Percentiles rank a stretch among this genome's conserved stretches.
These are phyloP conservation scores for Candida oleophila DNA, from an alignment of 805 yeast genomes.

Conservation along the genomic window DNA sequence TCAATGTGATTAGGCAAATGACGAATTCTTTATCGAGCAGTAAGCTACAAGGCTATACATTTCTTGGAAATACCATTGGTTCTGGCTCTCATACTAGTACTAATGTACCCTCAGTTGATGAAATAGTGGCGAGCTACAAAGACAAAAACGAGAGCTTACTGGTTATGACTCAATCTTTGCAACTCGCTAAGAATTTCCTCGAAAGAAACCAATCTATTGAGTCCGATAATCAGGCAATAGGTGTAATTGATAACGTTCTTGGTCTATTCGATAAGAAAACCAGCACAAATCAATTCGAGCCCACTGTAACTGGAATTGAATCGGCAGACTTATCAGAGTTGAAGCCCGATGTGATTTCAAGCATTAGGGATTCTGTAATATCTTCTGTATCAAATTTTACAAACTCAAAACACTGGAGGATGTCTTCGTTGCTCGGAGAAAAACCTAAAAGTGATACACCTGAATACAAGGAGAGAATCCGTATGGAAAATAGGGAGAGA, in stretches of 20 bases:
- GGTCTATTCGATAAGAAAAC: slow-evolving; percentile 12
- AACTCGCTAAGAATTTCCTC: slow-evolving; percentile 31
- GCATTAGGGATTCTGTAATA: slow-evolving; percentile 18
- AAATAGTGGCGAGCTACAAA: slow-evolving; percentile 21
- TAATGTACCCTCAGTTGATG: slow-evolving; percentile 14
- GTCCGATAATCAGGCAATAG: slow-evolving; percentile 18
- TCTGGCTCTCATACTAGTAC: slow-evolving; percentile 11
- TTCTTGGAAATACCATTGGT: slow-evolving; percentile 7
- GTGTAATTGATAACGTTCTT: slow-evolving; percentile 24
- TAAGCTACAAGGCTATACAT: slow-evolving; percentile 5
- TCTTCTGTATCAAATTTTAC: slow-evolving; percentile 25
- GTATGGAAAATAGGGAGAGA: slow-evolving; percentile 70
- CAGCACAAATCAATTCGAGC: not conserved
- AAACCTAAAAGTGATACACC: slow-evolving; percentile 28
- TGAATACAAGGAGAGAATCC: slow-evolving; percentile 54
- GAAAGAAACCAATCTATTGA: slow-evolving; percentile 12
- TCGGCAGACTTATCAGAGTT: slow-evolving; percentile 1
- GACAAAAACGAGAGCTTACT: slow-evolving; percentile 17
- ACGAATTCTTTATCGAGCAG: slow-evolving; percentile 27
- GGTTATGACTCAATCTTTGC: slow-evolving; percentile 28
- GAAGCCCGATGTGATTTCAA: slow-evolving; percentile 11
- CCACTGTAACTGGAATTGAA: not conserved
- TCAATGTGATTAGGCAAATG: slow-evolving; percentile 40
- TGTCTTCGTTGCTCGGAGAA: slow-evolving; percentile 14
- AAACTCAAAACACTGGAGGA: slow-evolving; percentile 15